Conservation (phyloP, 495 filamentous ascomycete genomes). For the Choiromyces venosus region DNA sequence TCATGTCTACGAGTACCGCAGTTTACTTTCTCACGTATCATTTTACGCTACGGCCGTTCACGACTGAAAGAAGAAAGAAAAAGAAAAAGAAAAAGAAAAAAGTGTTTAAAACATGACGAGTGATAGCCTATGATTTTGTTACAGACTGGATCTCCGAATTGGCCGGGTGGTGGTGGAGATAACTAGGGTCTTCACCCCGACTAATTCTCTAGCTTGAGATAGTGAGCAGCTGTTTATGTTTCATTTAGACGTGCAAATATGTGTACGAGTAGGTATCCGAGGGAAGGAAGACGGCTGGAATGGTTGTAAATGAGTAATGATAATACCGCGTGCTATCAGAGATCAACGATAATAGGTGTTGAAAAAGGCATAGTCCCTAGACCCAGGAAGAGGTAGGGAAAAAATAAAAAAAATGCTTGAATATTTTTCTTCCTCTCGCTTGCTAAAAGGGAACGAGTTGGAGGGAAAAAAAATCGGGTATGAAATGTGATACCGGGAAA, state of each 20-base stretch:
- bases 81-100: not conserved
- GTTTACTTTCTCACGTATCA: not conserved
- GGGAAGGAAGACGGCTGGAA: not conserved
- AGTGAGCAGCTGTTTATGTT: not conserved
- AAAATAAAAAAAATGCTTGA: not conserved
- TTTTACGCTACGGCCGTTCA: not conserved
- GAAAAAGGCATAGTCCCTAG: not conserved
- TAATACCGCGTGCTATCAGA: not conserved
- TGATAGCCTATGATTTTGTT: not conserved
- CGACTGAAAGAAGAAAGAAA: not conserved
- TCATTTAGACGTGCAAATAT: not conserved
- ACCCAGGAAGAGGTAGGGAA: not conserved
- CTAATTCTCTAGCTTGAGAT: not conserved
- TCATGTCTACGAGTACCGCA: not conserved
- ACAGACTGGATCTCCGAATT: not conserved
- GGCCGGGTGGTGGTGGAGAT: not conserved
- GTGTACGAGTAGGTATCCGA: not conserved
- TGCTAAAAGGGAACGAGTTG: not conserved
- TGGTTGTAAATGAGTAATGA: not conserved
- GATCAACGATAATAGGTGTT: not conserved
- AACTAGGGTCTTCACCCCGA: not conserved
- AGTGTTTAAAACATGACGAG: not conserved
- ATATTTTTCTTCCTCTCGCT: not conserved
- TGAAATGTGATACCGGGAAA: not conserved
- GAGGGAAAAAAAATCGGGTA: not conserved